A percentile compares a stretch with the other conserved stretches of the same genome.
These are phyloP conservation scores for Aaosphaeria arxii DNA, from an alignment of 2,329 filamentous ascomycete genomes.

Conservation along the genomic window DNA sequence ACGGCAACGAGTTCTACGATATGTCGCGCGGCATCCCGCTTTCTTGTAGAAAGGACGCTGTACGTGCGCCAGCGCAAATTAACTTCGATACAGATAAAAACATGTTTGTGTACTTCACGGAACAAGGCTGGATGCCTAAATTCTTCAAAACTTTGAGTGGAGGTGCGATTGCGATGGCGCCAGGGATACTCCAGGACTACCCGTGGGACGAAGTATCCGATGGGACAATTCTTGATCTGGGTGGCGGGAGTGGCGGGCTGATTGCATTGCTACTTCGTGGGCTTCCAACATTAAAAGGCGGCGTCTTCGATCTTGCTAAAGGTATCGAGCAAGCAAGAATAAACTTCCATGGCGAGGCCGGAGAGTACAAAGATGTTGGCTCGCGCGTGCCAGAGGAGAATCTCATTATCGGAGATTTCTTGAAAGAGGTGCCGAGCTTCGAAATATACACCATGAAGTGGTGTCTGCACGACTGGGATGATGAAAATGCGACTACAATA, in stretches of 20 bases:
- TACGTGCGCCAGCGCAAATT: too few relatives aligned
- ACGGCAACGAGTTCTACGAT: too few relatives aligned
- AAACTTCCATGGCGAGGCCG: slow-evolving; percentile 22
- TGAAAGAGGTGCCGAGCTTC: slow-evolving; percentile 28
- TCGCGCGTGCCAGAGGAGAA: slow-evolving; percentile 21
- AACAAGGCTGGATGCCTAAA: too few relatives aligned
- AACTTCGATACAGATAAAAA: too few relatives aligned
- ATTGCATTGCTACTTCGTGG: slow-evolving; percentile 34
- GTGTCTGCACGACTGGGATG: slow-evolving; percentile 44
- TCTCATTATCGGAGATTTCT: slow-evolving; percentile 41
- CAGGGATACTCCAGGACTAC: too few relatives aligned
- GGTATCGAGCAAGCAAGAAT: slow-evolving; percentile 32
- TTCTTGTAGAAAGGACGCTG: too few relatives aligned
- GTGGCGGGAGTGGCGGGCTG: slow-evolving; percentile 41
- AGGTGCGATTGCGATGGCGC: too few relatives aligned
- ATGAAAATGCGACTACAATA: too few relatives aligned
- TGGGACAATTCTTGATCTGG: slow-evolving; percentile 37
- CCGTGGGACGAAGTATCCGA: too few relatives aligned
- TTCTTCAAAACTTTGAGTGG: too few relatives aligned
- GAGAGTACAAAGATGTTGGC: slow-evolving; percentile 33
- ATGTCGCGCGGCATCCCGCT: too few relatives aligned
- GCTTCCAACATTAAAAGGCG: slow-evolving; percentile 29
- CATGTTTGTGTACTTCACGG: too few relatives aligned
- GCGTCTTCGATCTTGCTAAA: slow-evolving; percentile 32
- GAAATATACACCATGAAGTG: slow-evolving; percentile 40